Evolutionary conservation across 345 rosid species (phyloP).

Genomic region (Pugionium cornutum): DNA sequence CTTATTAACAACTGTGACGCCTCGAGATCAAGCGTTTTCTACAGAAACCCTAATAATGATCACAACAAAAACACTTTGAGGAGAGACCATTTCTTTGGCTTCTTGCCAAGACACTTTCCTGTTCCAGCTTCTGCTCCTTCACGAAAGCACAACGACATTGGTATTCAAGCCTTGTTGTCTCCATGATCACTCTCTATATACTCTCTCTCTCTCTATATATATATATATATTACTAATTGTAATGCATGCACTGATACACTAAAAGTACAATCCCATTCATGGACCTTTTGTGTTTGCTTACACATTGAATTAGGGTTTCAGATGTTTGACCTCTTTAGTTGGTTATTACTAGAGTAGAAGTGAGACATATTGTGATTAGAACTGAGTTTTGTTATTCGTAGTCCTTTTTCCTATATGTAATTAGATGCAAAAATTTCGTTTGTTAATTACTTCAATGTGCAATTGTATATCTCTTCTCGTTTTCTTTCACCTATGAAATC

Average conservation of each 20-base stretch:
- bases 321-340: conserved; percentile 31
- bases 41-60: conserved; percentile 44
- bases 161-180: conserved; percentile 49
- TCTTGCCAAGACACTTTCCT: conserved; percentile 78
- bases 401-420: background rate
- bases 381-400: conserved; percentile 14
- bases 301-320: conserved; percentile 19
- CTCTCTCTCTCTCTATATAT: too few species aligned
- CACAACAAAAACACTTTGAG: conserved; percentile 28
- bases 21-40: conserved; percentile 53
- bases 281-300: conserved; percentile 26
- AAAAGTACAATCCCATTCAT: conserved; percentile 3
- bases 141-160: conserved; percentile 84
- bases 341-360: conserved; percentile 23
- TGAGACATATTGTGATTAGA: conserved; percentile 30
- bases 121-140: conserved; percentile 93
- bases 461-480: too few species aligned
- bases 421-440: conserved; percentile 23
- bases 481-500: too few species aligned
- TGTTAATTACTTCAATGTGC: conserved; percentile 5
- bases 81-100: conserved; percentile 64
- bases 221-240: background rate
- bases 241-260: conserved; percentile 17
- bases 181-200: conserved; percentile 53
- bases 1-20: conserved; percentile 44